phyloP scores from a whole-genome alignment of 2,329 filamentous ascomycete genomes.

The Claviceps pazoutovae region DNA sequence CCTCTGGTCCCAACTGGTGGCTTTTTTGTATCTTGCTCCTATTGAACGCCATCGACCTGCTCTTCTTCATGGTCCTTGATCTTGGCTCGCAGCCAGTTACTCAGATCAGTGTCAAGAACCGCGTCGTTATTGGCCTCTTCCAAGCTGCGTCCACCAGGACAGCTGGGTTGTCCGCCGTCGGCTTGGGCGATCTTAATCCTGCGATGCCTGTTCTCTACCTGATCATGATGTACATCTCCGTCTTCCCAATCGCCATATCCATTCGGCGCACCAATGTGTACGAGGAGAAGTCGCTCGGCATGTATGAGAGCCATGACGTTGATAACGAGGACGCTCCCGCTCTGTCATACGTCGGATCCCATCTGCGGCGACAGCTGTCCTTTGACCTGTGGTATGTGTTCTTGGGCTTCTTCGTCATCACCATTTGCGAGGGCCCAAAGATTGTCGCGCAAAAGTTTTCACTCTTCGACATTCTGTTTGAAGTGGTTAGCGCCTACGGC shows the following conservation, averaged over 20 bases:
- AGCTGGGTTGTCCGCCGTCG: conserved; percentile 76
- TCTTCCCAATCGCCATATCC: conserved; percentile 91
- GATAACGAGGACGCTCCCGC: conserved; percentile 42
- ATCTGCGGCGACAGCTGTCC: conserved; percentile 83
- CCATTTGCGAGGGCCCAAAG: conserved; percentile 68
- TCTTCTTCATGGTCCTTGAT: conserved; percentile 89
- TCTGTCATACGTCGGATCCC: conserved; percentile 75
- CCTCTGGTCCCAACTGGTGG: conserved; percentile 87
- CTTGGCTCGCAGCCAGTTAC: conserved; percentile 59
- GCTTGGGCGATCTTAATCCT: conserved; percentile 65
- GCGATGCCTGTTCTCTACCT: conserved; percentile 89
- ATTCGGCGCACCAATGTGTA: conserved; percentile 92
- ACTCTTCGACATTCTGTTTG: conserved; percentile 62
- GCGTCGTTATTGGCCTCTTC: conserved; percentile 77
- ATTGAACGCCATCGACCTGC: conserved; percentile 71
- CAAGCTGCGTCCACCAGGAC: conserved; percentile 83
- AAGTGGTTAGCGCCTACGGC: conserved; percentile 82
- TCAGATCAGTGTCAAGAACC: conserved; percentile 53
- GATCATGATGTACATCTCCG: conserved; percentile 99
- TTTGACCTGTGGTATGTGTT: conserved; percentile 98
- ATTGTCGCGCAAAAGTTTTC: conserved; percentile 51
- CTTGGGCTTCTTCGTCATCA: conserved; percentile 80
- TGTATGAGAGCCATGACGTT: conserved; percentile 42
- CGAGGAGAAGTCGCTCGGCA: conserved; percentile 74
- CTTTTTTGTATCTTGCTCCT: conserved; percentile 72